phyloP scores from a whole-genome alignment of 2,329 filamentous ascomycete species.

The Trichoderma hamatum region DNA sequence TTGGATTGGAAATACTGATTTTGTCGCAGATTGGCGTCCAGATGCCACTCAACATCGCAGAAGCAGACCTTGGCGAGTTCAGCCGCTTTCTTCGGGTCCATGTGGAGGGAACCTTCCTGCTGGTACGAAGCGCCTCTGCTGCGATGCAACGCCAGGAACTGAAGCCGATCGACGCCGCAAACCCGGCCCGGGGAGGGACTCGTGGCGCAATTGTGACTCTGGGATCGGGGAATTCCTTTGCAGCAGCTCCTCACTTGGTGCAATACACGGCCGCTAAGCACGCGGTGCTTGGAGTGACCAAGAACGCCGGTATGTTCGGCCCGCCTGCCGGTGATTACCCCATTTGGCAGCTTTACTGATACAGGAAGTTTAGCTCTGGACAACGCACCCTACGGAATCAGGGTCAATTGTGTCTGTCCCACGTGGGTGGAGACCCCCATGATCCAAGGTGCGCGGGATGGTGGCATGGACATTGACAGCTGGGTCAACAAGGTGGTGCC shows the following conservation, averaged over 20 bases:
- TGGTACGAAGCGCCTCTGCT: slow-evolving; percentile 14
- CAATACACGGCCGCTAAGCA: slow-evolving; percentile 29
- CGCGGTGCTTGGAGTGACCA: slow-evolving; percentile 29
- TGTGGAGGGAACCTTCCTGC: slow-evolving; percentile 28
- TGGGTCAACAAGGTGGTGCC: slow-evolving; percentile 24
- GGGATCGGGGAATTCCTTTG: slow-evolving; percentile 28
- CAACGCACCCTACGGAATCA: slow-evolving; percentile 25
- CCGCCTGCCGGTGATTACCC: not conserved
- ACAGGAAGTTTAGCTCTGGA: slow-evolving; percentile 25
- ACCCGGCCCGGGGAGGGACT: slow-evolving; percentile 22
- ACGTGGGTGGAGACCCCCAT: slow-evolving; percentile 31
- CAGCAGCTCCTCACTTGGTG: slow-evolving; percentile 26
- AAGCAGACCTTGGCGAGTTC: slow-evolving; percentile 27
- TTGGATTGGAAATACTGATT: not conserved
- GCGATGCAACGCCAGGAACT: slow-evolving; percentile 28
- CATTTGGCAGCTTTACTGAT: not conserved
- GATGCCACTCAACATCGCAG: slow-evolving; percentile 18
- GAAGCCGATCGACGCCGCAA: not conserved
- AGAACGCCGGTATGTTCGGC: slow-evolving; percentile 26
- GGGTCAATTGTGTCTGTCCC: slow-evolving; percentile 34
- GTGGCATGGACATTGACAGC: slow-evolving; percentile 5
- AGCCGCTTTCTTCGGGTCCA: slow-evolving; percentile 26
- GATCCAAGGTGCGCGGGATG: slow-evolving; percentile 20
- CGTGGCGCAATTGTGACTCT: slow-evolving; percentile 30
- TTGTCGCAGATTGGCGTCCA: slow-evolving; percentile 19